Conservation (phyloP, 768 basidiomycete species). For the Phallus indusiatus region DNA sequence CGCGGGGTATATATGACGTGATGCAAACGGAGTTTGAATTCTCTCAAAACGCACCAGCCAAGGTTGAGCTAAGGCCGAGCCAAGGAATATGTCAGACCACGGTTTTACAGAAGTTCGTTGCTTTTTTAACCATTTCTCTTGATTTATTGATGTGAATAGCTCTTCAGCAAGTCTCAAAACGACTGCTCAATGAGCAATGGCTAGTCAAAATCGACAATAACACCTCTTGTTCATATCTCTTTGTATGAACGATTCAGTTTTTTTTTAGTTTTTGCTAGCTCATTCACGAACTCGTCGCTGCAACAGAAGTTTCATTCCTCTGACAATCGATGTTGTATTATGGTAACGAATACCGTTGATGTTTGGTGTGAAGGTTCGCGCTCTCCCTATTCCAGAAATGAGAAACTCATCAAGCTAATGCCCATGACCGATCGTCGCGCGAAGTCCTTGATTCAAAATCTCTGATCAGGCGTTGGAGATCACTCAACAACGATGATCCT, state of each 20-base stretch:
- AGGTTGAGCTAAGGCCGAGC: too few species aligned
- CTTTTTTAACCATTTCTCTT: neutral
- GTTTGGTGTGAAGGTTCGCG: constrained; percentile 66
- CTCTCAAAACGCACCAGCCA: too few species aligned
- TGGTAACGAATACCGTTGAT: constrained; percentile 66
- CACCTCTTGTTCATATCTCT: constrained; percentile 57
- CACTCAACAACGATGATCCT: constrained; percentile 42
- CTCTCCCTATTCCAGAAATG: neutral
- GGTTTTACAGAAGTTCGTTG: constrained; percentile 3
- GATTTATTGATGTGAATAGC: neutral
- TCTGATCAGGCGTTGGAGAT: constrained; percentile 62
- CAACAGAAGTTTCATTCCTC: constrained; percentile 53
- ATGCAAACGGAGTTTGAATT: too few species aligned
- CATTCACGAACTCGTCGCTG: neutral
- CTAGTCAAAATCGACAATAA: constrained; percentile 53
- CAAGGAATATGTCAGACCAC: neutral
- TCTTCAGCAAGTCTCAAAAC: constrained; percentile 44
- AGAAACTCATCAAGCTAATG: neutral
- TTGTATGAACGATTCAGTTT: constrained; percentile 39
- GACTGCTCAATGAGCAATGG: constrained; percentile 63
- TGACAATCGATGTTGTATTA: constrained; percentile 42
- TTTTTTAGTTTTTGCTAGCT: constrained; percentile 2
- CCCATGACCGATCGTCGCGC: constrained; percentile 9
- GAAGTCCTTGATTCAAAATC: constrained; percentile 47
- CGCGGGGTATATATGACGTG: too few species aligned